Base-by-base conservation (phyloP, 1,284 basidiomycete genomes). In the Marasmius fiardii region DNA sequence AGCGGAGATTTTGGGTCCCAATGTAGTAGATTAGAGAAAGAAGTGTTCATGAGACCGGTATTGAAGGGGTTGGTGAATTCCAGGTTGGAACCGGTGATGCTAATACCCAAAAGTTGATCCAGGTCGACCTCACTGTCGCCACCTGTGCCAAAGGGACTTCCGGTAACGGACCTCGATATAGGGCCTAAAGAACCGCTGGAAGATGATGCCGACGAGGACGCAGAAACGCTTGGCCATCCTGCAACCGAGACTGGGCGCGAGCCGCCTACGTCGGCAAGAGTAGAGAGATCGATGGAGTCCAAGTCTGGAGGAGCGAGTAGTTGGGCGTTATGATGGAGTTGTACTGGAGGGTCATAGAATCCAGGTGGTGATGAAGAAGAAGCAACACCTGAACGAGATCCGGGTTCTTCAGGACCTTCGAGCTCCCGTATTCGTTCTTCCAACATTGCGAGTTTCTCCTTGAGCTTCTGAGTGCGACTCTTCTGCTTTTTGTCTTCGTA, bases 401-500 rank as follows among this genome's bases (percentile, higher is more conserved):
- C 66, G 35, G 56, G 58, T 41, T 63, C 61, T 31, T 62, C 60
- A 53, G 68, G 64, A 24, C 67, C 66, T 61, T 83, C 81, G 7
- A 85, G 73, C 63, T 85, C 78, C 21, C 76, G 76, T 43, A 86
- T 70, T 41, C 80, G 74, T 21, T 74, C 72, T 64, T 84, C 81
- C 28, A 85, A 74, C 54, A 76, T 70, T 7, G 72, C 69, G 50
- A 83, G 71, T 63, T 82, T 82, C 61, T 83, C 81, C 60, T 79
- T 80, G 33, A 86, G 70, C 26, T 81, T 72, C 64, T 84, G 79
- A 1, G 83, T 85, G 24, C 82, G 77, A 62, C 80, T 84, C 64
- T 83, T 83, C 56, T 78, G 78, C 61, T 78, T 78, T 65, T 77
- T 79, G 64, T 85, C 83, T 63, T 85, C 81, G 69, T 84, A 86